Percentiles rank a stretch among this genome's conserved stretches.
Conservation (phyloP, 257 asterid species). For the Primulina huaijiensis region DNA sequence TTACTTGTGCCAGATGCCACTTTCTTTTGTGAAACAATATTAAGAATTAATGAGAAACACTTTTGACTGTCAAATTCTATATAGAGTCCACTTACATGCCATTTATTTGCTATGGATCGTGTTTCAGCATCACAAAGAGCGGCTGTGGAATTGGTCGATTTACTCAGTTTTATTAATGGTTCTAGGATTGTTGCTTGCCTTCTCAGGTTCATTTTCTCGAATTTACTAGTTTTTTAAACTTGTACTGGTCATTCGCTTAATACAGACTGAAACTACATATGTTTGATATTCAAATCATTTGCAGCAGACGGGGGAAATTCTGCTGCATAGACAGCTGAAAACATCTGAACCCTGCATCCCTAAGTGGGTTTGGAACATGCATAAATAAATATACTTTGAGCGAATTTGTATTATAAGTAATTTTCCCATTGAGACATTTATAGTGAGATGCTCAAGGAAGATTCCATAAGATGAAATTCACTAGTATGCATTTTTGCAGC, state of each 20-base stretch:
- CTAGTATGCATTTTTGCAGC: not conserved
- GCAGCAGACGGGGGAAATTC: not conserved
- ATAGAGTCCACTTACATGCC: not conserved
- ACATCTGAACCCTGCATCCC: not conserved
- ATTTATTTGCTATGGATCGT: constrained; percentile 18
- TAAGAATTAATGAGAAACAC: not conserved
- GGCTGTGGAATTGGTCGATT: constrained; percentile 61
- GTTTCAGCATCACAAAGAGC: constrained; percentile 68
- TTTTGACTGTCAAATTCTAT: not conserved
- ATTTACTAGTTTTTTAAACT: not conserved
- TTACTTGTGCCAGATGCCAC: not conserved
- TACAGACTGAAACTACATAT: not conserved
- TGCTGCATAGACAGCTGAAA: not conserved
- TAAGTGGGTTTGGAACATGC: not conserved
- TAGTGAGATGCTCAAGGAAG: not conserved
- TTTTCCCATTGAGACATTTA: not conserved
- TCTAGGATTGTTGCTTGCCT: constrained; percentile 56
- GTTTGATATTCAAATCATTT: not conserved
- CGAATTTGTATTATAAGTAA: not conserved
- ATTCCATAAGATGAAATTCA: not conserved
- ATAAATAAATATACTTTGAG: not conserved
- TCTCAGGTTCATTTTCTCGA: constrained; percentile 45
- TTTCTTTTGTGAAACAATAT: constrained; percentile 4
- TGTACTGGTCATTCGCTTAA: not conserved
- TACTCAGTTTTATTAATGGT: constrained; percentile 55